Evolutionary conservation across 2,329 filamentous ascomycete genomes (phyloP), one percentile per base, ranked within the genome.

Genomic region (Colletotrichum agaves): DNA sequence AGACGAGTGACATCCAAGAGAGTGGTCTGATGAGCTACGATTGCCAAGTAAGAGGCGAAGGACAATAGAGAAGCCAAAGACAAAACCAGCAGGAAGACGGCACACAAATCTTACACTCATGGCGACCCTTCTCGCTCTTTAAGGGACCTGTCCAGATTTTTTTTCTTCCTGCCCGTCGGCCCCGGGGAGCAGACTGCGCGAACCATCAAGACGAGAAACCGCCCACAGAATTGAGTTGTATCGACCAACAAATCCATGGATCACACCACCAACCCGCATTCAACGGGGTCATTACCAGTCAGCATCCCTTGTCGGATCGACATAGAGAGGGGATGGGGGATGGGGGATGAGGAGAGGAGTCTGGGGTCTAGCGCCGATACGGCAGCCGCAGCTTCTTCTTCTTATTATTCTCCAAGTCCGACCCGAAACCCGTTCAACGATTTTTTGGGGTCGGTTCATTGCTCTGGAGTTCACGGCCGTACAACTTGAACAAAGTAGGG

Each of bases 381-480:
- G 39, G 55, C 52, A 37, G 33, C 17, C 23, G 17, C 17, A 62
- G 27, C 15, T 33, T 15, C 35, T 33, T 6, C 6, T 27, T 27
- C 15, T 33, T 15, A 33, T 33, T 6, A 1, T 27, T 27, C 6
- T 2, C 27, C 27, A 63, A 63, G 19, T 52, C 61, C 61, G 61
- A 43, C 43, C 61, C 61, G 61, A 63, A 63, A n/a, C 35, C 53
- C 61, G 61, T 58, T 41, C 37, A 44, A 44, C 17, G 37, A 43
- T 49, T 27, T 27, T 7, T 27, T n/a, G 19, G 44, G 53, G 33
- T 11, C 12, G 35, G 46, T 19, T 50, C 13, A 11, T 43, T 21
- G 33, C 37, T n/a, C 21, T 19, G 46, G 3, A 43, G 44, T 37
- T 15, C 8, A 10, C 37, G 52, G 44, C 35, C 2, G 35, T n/a